phyloP scores from a whole-genome alignment of 1,284 basidiomycete genomes.

The Tilletia horrida region DNA sequence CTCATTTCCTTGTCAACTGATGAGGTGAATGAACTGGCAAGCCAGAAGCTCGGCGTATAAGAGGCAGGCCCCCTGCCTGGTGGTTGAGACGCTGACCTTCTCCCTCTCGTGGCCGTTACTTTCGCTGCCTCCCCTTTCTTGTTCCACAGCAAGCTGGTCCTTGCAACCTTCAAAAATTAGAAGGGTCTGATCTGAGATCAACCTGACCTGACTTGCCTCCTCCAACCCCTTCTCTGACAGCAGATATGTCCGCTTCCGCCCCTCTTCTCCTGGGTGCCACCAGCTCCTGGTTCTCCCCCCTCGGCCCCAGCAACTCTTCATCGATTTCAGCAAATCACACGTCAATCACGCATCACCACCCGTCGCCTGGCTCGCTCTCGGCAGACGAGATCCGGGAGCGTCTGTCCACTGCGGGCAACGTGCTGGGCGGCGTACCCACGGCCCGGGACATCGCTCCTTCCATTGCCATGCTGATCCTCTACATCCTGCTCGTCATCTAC shows the following conservation, averaged over 20 bases:
- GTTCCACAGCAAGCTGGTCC: too few species aligned
- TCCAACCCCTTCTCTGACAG: too few species aligned
- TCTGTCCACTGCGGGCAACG: background rate
- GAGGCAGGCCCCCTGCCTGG: too few species aligned
- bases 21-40: too few species aligned
- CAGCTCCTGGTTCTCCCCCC: background rate
- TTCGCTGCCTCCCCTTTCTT: too few species aligned
- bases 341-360: background rate
- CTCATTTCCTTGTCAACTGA: too few species aligned
- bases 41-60: too few species aligned
- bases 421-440: slow-evolving; percentile 5
- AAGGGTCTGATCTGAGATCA: too few species aligned
- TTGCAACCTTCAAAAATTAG: too few species aligned
- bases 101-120: too few species aligned
- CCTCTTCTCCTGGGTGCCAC: background rate
- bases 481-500: background rate
- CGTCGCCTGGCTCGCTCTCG: background rate
- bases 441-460: background rate
- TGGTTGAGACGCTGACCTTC: too few species aligned
- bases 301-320: background rate
- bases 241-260: background rate
- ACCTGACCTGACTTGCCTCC: too few species aligned
- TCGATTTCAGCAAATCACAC: background rate
- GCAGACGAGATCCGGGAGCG: background rate
- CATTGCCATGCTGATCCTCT: background rate